Evolutionary conservation across 1,284 basidiomycete species (phyloP), one percentile per base, ranked within the genome.

Genomic region (Schizopora paradoxa): DNA sequence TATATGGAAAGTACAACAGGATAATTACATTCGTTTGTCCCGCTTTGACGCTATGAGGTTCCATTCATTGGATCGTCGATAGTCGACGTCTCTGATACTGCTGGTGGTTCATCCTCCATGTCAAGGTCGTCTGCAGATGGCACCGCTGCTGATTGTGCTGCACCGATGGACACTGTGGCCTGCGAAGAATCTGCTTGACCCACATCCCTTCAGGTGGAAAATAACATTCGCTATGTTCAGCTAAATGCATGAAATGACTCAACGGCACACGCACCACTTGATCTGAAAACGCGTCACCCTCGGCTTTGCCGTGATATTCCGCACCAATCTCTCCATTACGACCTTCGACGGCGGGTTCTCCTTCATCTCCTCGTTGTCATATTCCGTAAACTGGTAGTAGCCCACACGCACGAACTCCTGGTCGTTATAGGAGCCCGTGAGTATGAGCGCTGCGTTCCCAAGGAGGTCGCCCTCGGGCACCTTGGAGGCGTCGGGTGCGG

Each of bases 361-460:
- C 61, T 81, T 86, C 78, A 92, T 82, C 66, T 91, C 90, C 52
- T 94, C 89, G 54, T 87, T 87, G 63, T 97, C 93, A 63, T 98
- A 98, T 62, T 97, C 94, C 39, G 94, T 98, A 63, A 98, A 96
- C 66, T 99, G 96, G 65, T 99, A 99, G 67, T 99, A 99, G 4
- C 96, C 95, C 16, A 99, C 94, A 32, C 95, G 82, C 29, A 99
- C 95, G 65, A 99, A 99, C 65, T 99, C 95, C 59, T 96, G 92
- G 44, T 95, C 93, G 26, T 80, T 80, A 66, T 95, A 88, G 43
- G 88, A 80, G 42, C 88, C 86, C n/a, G 92, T 91, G 54, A 93
- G 74, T 59, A 95, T 91, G 58, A 95, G 81, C 2, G 92, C 91
- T 0, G 91, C 88, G 11, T 95, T 90, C 31, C 92, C 91, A 1